A percentile compares a stretch with the other conserved stretches of the same genome.
Conservation (phyloP, 2,329 filamentous ascomycete species). For the Ophiosphaerella korrae region DNA sequence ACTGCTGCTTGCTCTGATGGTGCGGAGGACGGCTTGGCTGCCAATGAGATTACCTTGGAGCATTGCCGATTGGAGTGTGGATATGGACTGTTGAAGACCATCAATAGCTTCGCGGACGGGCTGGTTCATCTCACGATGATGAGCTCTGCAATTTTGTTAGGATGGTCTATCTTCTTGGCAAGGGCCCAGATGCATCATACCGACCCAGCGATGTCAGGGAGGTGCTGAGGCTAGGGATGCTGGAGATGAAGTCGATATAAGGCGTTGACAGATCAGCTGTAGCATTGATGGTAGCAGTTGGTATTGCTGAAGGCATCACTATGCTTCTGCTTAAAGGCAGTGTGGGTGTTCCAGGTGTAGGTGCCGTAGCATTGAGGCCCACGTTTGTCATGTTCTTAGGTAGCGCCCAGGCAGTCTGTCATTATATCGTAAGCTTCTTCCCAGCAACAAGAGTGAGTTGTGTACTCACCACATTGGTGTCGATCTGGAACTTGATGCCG, state of each 20-base stretch:
- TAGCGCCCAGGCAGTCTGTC: constrained; percentile 26
- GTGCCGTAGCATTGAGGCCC: constrained; percentile 10
- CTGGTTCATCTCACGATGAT: constrained; percentile 46
- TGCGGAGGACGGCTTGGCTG: constrained; percentile 37
- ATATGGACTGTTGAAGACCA: constrained; percentile 35
- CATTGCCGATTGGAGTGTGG: constrained; percentile 36
- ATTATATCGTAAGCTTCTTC: constrained; percentile 1
- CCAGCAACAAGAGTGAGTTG: background rate
- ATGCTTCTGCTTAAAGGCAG: constrained; percentile 25
- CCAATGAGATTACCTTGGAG: constrained; percentile 31
- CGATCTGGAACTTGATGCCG: constrained; percentile 36
- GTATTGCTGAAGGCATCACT: constrained; percentile 12
- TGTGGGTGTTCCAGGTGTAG: constrained; percentile 12
- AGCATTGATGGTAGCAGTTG: constrained; percentile 16
- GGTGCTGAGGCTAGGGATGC: constrained; percentile 33
- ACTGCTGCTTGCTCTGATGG: constrained; percentile 40
- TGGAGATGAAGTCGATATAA: constrained; percentile 39
- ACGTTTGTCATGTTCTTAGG: constrained; percentile 8
- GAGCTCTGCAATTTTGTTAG: constrained; percentile 13
- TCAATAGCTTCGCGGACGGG: constrained; percentile 41
- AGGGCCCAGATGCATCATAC: constrained; percentile 15
- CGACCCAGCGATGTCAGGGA: constrained; percentile 39
- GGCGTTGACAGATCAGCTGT: constrained; percentile 26
- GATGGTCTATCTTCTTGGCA: constrained; percentile 17
- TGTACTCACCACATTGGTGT: constrained; percentile 34